phyloP scores from a whole-genome alignment of 441 rosid species.

The Breynia disticha region DNA sequence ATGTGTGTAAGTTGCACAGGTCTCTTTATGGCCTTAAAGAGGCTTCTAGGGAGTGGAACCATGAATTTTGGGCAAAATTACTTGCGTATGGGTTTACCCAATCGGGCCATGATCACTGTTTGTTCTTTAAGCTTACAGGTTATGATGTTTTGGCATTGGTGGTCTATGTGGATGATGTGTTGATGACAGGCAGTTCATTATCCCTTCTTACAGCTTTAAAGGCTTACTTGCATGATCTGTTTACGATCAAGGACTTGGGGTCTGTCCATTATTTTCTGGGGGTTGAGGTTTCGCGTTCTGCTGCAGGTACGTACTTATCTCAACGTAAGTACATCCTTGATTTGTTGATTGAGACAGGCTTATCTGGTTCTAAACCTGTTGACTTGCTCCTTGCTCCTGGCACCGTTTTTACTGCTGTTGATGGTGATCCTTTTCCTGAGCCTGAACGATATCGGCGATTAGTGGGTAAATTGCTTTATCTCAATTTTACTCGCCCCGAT shows the following conservation, averaged over 20 bases:
- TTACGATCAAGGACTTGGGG: neutral
- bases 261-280: neutral
- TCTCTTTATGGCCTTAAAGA: conserved; percentile 1
- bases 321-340: neutral
- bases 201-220: neutral
- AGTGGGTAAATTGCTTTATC: too few species aligned
- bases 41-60: too few species aligned
- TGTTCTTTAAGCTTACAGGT: neutral
- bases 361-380: neutral
- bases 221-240: neutral
- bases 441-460: too few species aligned
- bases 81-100: neutral
- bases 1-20: neutral
- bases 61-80: too few species aligned
- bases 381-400: too few species aligned
- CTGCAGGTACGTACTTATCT: neutral
- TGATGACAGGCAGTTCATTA: neutral
- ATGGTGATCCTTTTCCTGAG: too few species aligned
- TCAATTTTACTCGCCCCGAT: too few species aligned
- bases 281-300: neutral
- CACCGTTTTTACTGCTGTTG: too few species aligned
- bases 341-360: neutral
- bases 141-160: neutral
- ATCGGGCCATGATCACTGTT: neutral
- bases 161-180: conserved; percentile 5